Evolutionary conservation across 2,329 filamentous ascomycete species (phyloP), one percentile per base, ranked within the genome.

Genomic region (Pezicula carpinea): DNA sequence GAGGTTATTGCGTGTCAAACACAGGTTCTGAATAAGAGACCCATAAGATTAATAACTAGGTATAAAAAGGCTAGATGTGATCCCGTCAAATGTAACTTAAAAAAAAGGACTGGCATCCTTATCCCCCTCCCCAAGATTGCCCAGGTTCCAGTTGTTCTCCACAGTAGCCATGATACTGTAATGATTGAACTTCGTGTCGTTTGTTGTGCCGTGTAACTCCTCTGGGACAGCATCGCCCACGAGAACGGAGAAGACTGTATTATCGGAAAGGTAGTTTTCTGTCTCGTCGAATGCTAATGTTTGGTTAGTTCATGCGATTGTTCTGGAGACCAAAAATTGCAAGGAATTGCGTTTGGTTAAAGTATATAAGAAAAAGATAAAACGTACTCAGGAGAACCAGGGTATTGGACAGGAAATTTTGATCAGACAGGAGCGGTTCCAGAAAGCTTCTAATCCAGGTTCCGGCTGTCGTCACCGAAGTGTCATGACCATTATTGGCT

Each of bases 401-500:
- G 0, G 85, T 90, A 58, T 84, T 79, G 40, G 85, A 71, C 79
- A 83, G 85, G 66, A 92, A 91, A 54, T 83, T 77, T 31, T 71
- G 63, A 67, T 92, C 77, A 34, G 74, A 64, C 10, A 92, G 73
- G 11, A 93, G 79, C 0, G 86, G 85, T 48, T 80, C 74, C 2
- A 93, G 66, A 68, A 90, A 91, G 41, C 62, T 67, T 35, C 79
- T 77, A n/a, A 79, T 77, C 83, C 85, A 92, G 11, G 66, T 59
- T 5, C 84, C 85, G 3, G 86, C 84, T 23, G 79, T 74, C 8
- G 79, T 85, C 47, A 91, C 76, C 41, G 77, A 78, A 17, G 78
- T 80, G 65, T 92, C 87, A 59, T 92, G 87, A 29, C 83, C 87
- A 59, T 89, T 83, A 43, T 79, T 80, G 6, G 83, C 83, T 78